Evolutionary conservation across 1,139 yeast genomes (phyloP), one percentile per base, ranked within the genome.

Genomic region (Meyerozyma smithsonii): DNA sequence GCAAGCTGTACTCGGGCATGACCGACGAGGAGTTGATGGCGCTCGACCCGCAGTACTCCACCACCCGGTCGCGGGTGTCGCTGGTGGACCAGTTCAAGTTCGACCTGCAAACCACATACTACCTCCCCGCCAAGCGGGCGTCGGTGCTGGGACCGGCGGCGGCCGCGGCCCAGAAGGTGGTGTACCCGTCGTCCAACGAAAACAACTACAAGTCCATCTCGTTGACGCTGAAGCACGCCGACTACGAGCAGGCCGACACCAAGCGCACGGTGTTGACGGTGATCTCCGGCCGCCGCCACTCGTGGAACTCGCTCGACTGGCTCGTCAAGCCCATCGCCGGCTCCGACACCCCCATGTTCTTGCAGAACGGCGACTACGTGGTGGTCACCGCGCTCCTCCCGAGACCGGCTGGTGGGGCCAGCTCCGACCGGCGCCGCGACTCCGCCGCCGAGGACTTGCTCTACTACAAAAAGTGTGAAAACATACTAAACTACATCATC

Each of bases 1-100:
- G 79, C 46, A 79, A 79, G 53, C 75, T 82, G 25, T 73, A 79
- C 48, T 73, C 77, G 10, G 82, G 73, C 3, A 77, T 83, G 85
- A 69, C 84, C 4, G 70, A 76, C 52, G 83, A 77, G 46, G 88
- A 83, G 54, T 61, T 83, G 38, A 61, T 79, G 51, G 79, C 74
- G 4, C 57, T 81, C 51, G 89, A 81, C 56, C 69, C 76, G 2
- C 84, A 79, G 49, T 81, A 67, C 50, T 49, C 51, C 50, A 6
- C 48, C 50, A 59, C 71, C 10, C 58, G 54, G 43, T 57, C 66
- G 8, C 64, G 58, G 41, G 51, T 58, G 4, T 49, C 62, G 14
- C 61, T 66, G 38, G 54, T 69, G 37, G 62, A 63, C 41, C 56
- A 61, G 43, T 69, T 66, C 51, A 69, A 68, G 46, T 71, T 71